Evolutionary conservation across 2,329 filamentous ascomycete genomes (phyloP).

Genomic region (Claviceps cyperi): DNA sequence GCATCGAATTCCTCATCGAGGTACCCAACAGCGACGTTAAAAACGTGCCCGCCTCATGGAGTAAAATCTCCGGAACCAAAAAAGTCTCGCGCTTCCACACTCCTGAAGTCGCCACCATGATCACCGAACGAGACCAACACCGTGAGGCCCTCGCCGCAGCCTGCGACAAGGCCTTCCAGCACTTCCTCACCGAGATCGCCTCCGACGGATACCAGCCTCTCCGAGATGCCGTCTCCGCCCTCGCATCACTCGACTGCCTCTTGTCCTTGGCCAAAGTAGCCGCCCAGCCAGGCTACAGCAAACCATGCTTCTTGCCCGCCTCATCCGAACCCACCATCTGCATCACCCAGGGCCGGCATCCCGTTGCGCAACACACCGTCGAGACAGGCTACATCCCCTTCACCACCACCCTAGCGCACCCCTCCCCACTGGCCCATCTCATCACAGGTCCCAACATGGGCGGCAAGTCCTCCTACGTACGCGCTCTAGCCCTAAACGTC

Average conservation of each 20-base stretch:
- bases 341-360: constrained; percentile 57
- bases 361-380: constrained; percentile 87
- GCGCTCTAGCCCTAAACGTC: constrained; percentile 76
- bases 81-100: constrained; percentile 87
- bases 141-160: constrained; percentile 86
- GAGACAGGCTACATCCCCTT: constrained; percentile 86
- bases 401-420: constrained; percentile 55
- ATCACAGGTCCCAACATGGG: constrained; percentile 98
- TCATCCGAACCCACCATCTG: constrained; percentile 49
- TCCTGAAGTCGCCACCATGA: constrained; percentile 69
- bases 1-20: constrained; percentile 91
- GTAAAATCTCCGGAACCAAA: constrained; percentile 90
- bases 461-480: constrained; percentile 94
- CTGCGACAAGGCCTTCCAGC: constrained; percentile 69
- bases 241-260: constrained; percentile 81
- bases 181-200: constrained; percentile 59
- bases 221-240: constrained; percentile 72
- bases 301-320: constrained; percentile 52
- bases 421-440: constrained; percentile 57
- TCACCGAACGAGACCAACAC: constrained; percentile 83
- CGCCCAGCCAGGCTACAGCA: constrained; percentile 72
- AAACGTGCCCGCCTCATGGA: constrained; percentile 84
- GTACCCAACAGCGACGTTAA: constrained; percentile 72
- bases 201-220: constrained; percentile 78
- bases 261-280: constrained; percentile 76